Percentiles rank a stretch among this genome's conserved stretches.
Evolutionary conservation across 108 stramenopile genomes (phyloP).

Genomic region (Halocafeteria seosinensis): DNA sequence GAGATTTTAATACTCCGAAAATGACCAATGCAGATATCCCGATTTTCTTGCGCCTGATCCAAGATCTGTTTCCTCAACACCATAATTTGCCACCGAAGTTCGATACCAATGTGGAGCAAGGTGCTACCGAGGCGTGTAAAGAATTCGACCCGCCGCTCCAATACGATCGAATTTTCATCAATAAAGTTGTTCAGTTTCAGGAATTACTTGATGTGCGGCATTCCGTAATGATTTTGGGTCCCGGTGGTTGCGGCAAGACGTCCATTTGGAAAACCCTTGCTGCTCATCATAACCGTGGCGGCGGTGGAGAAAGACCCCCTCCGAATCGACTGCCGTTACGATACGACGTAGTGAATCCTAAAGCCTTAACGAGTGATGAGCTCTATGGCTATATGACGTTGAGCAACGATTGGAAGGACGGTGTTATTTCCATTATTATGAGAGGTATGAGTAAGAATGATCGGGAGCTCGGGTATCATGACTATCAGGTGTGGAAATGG

Average conservation of each 20-base stretch:
- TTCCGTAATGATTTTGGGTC: constrained; percentile 70
- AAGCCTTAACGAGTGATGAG: constrained; percentile 66
- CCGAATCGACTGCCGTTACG: constrained; percentile 49
- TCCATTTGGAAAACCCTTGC: constrained; percentile 71
- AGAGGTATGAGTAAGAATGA: constrained; percentile 73
- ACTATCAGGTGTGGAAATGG: constrained; percentile 68
- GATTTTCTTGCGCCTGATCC: constrained; percentile 64
- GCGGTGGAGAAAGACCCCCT: too few species aligned
- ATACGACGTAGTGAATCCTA: constrained; percentile 66
- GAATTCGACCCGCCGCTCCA: constrained; percentile 40
- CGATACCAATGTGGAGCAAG: constrained; percentile 58
- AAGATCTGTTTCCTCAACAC: constrained; percentile 48
- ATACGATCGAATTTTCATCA: constrained; percentile 47
- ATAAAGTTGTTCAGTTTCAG: constrained; percentile 57
- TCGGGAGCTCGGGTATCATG: constrained; percentile 66
- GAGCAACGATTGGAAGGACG: constrained; percentile 76
- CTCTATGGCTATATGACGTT: constrained; percentile 79
- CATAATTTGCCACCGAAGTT: constrained; percentile 51
- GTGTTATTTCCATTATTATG: constrained; percentile 68
- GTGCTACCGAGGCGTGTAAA: constrained; percentile 39
- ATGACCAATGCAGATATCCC: constrained; percentile 64
- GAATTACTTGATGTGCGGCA: constrained; percentile 71
- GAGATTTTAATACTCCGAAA: constrained; percentile 78
- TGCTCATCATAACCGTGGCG: constrained; percentile 49
- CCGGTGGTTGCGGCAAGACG: constrained; percentile 67